Base-by-base conservation (phyloP, 2,329 filamentous ascomycete species). In the Aplosporella prunicola region DNA sequence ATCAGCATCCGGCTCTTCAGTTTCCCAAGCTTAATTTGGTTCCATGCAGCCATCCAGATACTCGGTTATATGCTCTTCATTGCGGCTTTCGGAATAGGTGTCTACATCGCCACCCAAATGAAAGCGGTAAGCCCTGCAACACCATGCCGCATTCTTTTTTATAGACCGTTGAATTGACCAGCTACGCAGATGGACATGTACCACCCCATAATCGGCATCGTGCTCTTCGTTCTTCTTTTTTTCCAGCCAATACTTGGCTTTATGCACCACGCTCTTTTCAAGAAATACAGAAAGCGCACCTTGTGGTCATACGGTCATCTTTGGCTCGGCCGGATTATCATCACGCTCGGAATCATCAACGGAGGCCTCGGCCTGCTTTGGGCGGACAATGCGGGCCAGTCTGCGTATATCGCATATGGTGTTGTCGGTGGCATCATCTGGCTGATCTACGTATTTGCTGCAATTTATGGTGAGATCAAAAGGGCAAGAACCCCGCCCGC, bases 301-400 rank as follows among this genome's bases (percentile, higher is more conserved):
- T 43, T 60, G 10, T 63, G 60, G 42, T 66, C 64, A 1, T 61
- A 67, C 41, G 51, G 54, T 2, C 71, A 75, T 44, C 57, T 72
- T n/a, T 74, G 71, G 71, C 51, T 69, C 18, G 71, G 71, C 13
- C 57, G 71, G 2, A 45, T 58, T 15, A 55, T 67, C 20, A 66
- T 75, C 20, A 52, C 63, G 2, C 51, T 74, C 4, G 71, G 66
- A 1, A 66, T 73, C 36, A 58, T 74, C 48, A 74, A 74, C 49
- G 71, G 67, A 15, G 71, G 70, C 2, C 51, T 74, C 3, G 71
- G 71, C 1, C 60, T 74, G 25, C 51, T 57, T 35, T 47, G 70
- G 13, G 61, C 64, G 3, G 51, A 58, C 13, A 54, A 58, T 30
- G 16, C 20, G 23, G 23, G 37, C 11, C 41, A 32, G 24, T 44